Base-by-base conservation (phyloP, 768 basidiomycete genomes). In the Solioccasus polychromus region DNA sequence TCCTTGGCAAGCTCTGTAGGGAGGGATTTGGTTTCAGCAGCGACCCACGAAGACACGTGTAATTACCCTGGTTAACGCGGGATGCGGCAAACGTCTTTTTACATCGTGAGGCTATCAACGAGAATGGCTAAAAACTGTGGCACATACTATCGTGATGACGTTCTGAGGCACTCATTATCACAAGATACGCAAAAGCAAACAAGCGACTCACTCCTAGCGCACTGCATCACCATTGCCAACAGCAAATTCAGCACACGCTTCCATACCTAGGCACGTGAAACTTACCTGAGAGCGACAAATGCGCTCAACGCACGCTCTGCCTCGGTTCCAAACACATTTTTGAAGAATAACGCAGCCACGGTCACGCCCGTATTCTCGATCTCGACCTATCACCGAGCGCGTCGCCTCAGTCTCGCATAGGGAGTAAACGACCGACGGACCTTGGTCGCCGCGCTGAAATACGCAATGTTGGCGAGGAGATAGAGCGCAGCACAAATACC, bases 331-430 rank as follows among this genome's bases (percentile, higher is more conserved):
- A 82, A 83, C 8, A 83, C 80, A 14, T 79, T 77, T 43, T 66
- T 55, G 59, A 83, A 83, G 58, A 82, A 83, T 25, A 82, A 56
- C 0, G 77, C 69, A 3, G 81, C 81, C n/a, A 82, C 79, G 1
- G 78, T 80, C 7, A 76, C 75, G 0, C 75, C 77, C 0, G 72
- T 68, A 8, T 69, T 60, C 25, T 68, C 43, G 26, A 83, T 79
- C 48, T 80, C 69, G 5, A 70, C 60, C 57, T 77, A 34, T 46
- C 8, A 20, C 12, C 23, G 10, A 34, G 25, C 6, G 37, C 15
- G n/a, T 18, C 8, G n/a, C 9, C 22, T 3, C 35, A 47, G 14
- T 6, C 3, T 15, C 7, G 8, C 20, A 25, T 3, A 8, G 5
- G 23, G 11, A 22, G 12, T 8, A n/a, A 5, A 29, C 8, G 14